Conservation (phyloP, 2,329 filamentous ascomycete genomes). For the Pseudogymnoascus sp. region DNA sequence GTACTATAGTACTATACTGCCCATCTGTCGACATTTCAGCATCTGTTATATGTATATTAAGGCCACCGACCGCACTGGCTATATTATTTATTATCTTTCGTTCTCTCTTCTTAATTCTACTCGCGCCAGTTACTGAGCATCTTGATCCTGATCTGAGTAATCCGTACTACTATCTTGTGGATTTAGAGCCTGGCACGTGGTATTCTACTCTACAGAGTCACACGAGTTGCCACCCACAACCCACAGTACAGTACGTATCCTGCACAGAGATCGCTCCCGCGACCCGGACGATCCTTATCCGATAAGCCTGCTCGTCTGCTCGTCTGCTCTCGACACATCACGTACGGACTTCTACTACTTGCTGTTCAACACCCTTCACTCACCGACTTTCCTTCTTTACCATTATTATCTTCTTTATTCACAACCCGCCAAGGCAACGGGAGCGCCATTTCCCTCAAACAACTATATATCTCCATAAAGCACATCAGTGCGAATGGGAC, state of each 20-base stretch:
- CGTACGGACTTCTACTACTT: not conserved
- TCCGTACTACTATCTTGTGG: not conserved
- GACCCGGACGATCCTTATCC: not conserved
- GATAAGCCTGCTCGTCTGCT: not conserved
- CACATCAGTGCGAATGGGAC: slow-evolving; percentile 4
- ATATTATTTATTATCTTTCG: not conserved
- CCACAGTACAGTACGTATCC: not conserved
- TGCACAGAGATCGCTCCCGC: not conserved
- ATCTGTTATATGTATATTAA: not conserved
- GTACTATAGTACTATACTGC: not conserved
- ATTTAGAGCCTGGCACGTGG: not conserved
- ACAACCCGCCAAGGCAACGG: not conserved
- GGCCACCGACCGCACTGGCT: not conserved
- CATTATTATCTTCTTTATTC: slow-evolving; percentile 7
- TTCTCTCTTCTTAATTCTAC: not conserved
- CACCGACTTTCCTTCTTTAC: not conserved
- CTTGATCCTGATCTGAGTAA: not conserved
- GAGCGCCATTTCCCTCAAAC: not conserved
- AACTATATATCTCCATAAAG: not conserved
- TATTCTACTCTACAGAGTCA: not conserved
- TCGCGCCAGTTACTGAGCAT: not conserved
- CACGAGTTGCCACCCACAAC: not conserved
- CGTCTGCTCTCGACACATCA: not conserved
- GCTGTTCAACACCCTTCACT: not conserved
- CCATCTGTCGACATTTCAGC: not conserved